These are phyloP conservation scores for Citrus cavaleriei DNA, from an alignment of 345 rosid genomes.

Conservation along the genomic window DNA sequence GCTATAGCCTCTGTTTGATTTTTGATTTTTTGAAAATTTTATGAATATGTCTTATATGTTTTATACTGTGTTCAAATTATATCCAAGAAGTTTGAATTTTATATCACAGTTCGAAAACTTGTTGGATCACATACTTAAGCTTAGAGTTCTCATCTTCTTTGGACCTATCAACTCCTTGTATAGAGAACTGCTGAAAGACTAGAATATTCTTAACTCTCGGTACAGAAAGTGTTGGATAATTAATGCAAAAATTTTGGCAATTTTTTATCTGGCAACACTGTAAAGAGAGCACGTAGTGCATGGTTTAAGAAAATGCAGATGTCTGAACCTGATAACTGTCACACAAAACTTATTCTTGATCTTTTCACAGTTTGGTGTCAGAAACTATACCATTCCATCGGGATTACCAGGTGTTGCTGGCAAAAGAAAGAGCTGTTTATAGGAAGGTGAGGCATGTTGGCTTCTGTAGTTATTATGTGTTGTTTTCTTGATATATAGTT, in stretches of 20 bases:
- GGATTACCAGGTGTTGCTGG: slow-evolving; percentile 57
- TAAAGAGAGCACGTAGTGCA: background rate
- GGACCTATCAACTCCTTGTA: background rate
- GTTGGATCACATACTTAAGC: background rate
- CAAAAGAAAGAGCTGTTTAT: slow-evolving; percentile 53
- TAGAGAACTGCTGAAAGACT: background rate
- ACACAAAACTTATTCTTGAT: background rate
- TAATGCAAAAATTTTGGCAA: background rate
- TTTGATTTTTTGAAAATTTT: background rate
- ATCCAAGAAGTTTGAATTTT: background rate
- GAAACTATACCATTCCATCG: slow-evolving; percentile 93
- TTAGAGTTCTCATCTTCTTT: background rate
- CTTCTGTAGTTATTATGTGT: background rate
- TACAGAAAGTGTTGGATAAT: no score
- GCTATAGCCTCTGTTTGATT: background rate
- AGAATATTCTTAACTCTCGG: background rate
- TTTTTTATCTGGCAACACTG: background rate
- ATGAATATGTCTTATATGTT: background rate
- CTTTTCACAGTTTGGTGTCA: slow-evolving; percentile 67
- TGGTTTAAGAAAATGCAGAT: background rate
- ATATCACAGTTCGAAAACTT: background rate
- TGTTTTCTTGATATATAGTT: background rate
- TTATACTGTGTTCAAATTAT: no score
- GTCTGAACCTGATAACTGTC: background rate
- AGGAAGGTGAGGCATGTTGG: slow-evolving; percentile 57